Evolutionary conservation across 2,329 filamentous ascomycete genomes (phyloP), one percentile per base, ranked within the genome.

Genomic region (Diaporthe amygdali): DNA sequence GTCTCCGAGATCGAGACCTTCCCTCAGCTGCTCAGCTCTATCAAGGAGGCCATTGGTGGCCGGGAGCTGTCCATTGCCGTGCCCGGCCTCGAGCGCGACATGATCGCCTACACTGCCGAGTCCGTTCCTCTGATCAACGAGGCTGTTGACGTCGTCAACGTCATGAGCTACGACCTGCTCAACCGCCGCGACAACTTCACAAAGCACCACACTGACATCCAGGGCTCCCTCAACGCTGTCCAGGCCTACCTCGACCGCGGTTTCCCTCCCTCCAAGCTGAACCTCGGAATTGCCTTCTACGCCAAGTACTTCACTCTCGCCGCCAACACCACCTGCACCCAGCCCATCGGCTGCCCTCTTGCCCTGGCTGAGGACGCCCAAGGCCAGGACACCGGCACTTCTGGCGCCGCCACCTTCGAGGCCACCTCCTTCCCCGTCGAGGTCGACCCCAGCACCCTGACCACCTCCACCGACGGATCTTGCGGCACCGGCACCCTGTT

Each of bases 141-240:
- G 5, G 83, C 85, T 1, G 86, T 93, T 20, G 90, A 94, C 76
- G 91, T 91, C 74, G 84, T 94, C 78, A 94, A 94, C 75, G 82
- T 87, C 76, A 88, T 93, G 92, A 86, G 88, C 1, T 94, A 93
- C 78, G 92, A 94, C 76, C 81, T 92, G 69, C 90, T 92, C 85
- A 92, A 93, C 82, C 88, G 92, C 41, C 89, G 92, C 41, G 89
- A 93, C 80, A 89, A 80, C 52, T 77, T 83, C 12, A 93, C 92
- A 3, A 85, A 82, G 41, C 92, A 94, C 79, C 91, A 93, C 77
- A 91, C 87, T 52, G 89, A 89, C n/a, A 83, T 93, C 8, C 76
- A 82, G 17, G 86, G 83, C 12, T 91, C 91, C 0, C 79, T 86
- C 8, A 81, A 85, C 6, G 82, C 88, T 3, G 79, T 94, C 54